Conservation (phyloP, 371 early-diverging fungal species). For the Coemansia sp. region DNA sequence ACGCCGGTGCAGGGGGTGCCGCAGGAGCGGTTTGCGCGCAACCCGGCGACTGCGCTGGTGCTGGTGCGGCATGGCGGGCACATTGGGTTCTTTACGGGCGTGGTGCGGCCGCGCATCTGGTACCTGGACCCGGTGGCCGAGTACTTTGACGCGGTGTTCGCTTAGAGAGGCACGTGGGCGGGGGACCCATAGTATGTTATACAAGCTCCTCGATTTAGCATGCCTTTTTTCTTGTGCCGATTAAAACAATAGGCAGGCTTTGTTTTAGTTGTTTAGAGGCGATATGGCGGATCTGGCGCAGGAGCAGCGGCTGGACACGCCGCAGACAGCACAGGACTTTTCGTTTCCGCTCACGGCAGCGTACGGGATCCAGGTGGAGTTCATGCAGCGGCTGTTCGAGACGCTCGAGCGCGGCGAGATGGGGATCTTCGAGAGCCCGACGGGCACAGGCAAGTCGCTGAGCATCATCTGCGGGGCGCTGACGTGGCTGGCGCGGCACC, state of each 20-base stretch:
- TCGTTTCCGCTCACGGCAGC: slow-evolving; percentile 68
- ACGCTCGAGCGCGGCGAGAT: slow-evolving; percentile 67
- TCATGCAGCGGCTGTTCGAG: slow-evolving; percentile 74
- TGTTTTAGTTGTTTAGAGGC: too few relatives aligned
- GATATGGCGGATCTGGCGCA: background rate
- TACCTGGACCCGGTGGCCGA: slow-evolving; percentile 62
- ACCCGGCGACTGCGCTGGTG: slow-evolving; percentile 80
- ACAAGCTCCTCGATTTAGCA: too few relatives aligned
- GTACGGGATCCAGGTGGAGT: slow-evolving; percentile 74
- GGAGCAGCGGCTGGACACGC: slow-evolving; percentile 14
- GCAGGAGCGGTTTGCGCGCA: slow-evolving; percentile 61
- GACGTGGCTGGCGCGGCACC: slow-evolving; percentile 73
- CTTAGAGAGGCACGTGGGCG: background rate
- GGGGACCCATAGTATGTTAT: too few relatives aligned
- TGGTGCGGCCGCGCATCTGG: slow-evolving; percentile 58
- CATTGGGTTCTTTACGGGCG: slow-evolving; percentile 86
- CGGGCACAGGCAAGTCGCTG: slow-evolving; percentile 91
- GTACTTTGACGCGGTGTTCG: slow-evolving; percentile 63
- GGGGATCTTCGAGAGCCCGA: slow-evolving; percentile 87
- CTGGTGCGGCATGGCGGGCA: slow-evolving; percentile 89
- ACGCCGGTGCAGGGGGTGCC: slow-evolving; percentile 71
- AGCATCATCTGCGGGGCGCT: slow-evolving; percentile 82
- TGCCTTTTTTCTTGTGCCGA: too few relatives aligned
- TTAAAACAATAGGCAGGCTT: too few relatives aligned
- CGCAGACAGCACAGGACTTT: slow-evolving; percentile 49